A percentile compares a stretch with the other conserved stretches of the same genome.
Conservation (phyloP, 148 eudicot species). For the Rhododendron henanense region DNA sequence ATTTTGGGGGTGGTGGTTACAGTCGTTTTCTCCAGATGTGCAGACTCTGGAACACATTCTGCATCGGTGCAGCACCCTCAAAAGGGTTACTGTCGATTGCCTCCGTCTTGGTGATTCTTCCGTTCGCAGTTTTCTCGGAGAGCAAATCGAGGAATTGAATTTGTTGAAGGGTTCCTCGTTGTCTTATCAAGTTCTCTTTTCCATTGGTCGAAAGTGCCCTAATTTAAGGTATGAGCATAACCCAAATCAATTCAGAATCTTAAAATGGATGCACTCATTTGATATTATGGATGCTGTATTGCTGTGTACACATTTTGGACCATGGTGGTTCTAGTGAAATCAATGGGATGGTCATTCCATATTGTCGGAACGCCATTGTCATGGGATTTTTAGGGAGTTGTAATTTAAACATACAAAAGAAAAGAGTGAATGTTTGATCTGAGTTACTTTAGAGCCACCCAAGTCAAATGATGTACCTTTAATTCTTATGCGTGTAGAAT, state of each 20-base stretch:
- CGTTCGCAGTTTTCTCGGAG: constrained; percentile 23
- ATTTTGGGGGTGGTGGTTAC: constrained; percentile 2
- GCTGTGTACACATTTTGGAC: background rate
- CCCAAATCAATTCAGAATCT: background rate
- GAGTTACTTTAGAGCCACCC: background rate
- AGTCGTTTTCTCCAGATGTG: constrained; percentile 40
- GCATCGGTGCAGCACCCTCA: constrained; percentile 18
- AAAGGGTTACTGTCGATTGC: constrained; percentile 37
- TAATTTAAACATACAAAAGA: background rate
- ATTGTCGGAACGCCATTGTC: background rate
- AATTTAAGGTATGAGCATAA: constrained; percentile 39
- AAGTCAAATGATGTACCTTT: background rate
- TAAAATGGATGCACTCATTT: background rate
- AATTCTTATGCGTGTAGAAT: background rate
- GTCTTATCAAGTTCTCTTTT: constrained; percentile 26
- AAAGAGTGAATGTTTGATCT: background rate
- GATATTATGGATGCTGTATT: background rate
- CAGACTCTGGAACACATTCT: constrained; percentile 22
- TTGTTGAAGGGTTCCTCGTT: constrained; percentile 36
- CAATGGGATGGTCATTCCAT: background rate
- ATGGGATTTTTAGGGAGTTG: background rate
- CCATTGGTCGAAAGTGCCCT: constrained; percentile 36
- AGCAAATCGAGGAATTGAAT: constrained; percentile 33
- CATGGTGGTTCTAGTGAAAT: background rate
- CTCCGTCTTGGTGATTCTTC: constrained; percentile 29